Conservation (phyloP, 805 yeast species). For the Isabelozyma pseudorhagii region DNA sequence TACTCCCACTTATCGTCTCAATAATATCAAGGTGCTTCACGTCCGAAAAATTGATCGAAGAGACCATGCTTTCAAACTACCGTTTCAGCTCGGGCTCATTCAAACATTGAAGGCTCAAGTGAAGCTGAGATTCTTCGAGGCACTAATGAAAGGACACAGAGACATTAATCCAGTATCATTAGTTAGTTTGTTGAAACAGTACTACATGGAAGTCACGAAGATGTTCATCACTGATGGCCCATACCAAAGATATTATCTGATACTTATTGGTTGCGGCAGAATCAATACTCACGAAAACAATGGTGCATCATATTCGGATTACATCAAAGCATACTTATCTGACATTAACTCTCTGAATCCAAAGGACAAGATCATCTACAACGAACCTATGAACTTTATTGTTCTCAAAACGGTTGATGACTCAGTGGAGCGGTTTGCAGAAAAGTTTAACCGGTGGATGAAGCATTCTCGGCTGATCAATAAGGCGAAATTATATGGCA, state of each 20-base stretch:
- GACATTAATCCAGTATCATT: background rate
- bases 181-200: conserved; percentile 1
- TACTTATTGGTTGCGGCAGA: conserved; percentile 2
- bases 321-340: background rate
- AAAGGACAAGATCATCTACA: background rate
- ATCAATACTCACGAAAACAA: background rate
- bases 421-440: background rate
- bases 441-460: background rate
- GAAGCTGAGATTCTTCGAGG: conserved; percentile 8
- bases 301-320: background rate
- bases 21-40: conserved; percentile 10
- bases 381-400: background rate
- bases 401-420: background rate
- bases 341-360: background rate
- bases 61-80: conserved; percentile 2
- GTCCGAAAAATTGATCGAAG: background rate
- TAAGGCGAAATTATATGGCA: background rate
- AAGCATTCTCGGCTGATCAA: background rate
- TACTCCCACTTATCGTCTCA: conserved; percentile 3
- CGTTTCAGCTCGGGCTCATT: conserved; percentile 16
- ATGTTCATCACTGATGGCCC: conserved; percentile 7
- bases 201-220: conserved; percentile 3
- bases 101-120: conserved; percentile 10
- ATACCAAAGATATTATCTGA: conserved; percentile 8
- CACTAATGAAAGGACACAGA: background rate